Percentiles rank a stretch among this genome's conserved stretches.
These are phyloP conservation scores for Lecanosticta acicola DNA, from an alignment of 2,329 filamentous ascomycete genomes.

Conservation along the genomic window DNA sequence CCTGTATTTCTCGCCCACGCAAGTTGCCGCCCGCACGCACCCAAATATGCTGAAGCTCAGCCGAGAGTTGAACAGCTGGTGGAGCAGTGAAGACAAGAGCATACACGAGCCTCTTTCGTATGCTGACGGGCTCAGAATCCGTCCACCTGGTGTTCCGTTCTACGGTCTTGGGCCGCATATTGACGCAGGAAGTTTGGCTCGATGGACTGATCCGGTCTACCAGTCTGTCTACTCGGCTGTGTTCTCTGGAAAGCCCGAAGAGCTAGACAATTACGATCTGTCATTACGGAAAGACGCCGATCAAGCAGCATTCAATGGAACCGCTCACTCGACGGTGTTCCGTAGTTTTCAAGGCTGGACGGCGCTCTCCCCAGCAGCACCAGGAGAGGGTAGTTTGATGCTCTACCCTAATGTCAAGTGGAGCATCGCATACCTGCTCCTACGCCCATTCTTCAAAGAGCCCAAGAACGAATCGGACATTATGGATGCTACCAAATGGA, in stretches of 20 bases:
- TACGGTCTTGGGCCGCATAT: slow-evolving; percentile 9
- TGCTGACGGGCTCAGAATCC: slow-evolving; percentile 7
- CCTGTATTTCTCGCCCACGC: slow-evolving; percentile 9
- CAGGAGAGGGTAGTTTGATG: slow-evolving; percentile 10
- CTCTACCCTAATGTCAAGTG: slow-evolving; percentile 11
- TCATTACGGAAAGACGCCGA: slow-evolving; percentile 6
- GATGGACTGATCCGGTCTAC: slow-evolving; percentile 9
- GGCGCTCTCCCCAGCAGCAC: slow-evolving; percentile 7
- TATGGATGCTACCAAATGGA: slow-evolving; percentile 9
- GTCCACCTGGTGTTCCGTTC: slow-evolving; percentile 9
- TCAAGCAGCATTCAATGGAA: slow-evolving; percentile 8
- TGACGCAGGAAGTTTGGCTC: slow-evolving; percentile 7
- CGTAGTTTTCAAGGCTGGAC: slow-evolving; percentile 11
- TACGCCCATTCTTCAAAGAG: slow-evolving; percentile 10
- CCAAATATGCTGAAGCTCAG: slow-evolving; percentile 8
- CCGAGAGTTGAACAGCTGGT: slow-evolving; percentile 10
- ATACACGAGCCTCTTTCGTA: slow-evolving; percentile 7
- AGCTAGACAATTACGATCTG: slow-evolving; percentile 11
- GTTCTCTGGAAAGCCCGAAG: slow-evolving; percentile 7
- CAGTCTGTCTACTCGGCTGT: slow-evolving; percentile 3
- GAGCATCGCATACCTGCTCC: slow-evolving; percentile 8
- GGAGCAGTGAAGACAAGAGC: slow-evolving; percentile 2
- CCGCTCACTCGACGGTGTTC: slow-evolving; percentile 11
- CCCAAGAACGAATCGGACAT: slow-evolving; percentile 1
- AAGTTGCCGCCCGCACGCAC: slow-evolving; percentile 8